phyloP scores from a whole-genome alignment of 2,329 filamentous ascomycete genomes.

The Calonectria pseudoreteaudii region DNA sequence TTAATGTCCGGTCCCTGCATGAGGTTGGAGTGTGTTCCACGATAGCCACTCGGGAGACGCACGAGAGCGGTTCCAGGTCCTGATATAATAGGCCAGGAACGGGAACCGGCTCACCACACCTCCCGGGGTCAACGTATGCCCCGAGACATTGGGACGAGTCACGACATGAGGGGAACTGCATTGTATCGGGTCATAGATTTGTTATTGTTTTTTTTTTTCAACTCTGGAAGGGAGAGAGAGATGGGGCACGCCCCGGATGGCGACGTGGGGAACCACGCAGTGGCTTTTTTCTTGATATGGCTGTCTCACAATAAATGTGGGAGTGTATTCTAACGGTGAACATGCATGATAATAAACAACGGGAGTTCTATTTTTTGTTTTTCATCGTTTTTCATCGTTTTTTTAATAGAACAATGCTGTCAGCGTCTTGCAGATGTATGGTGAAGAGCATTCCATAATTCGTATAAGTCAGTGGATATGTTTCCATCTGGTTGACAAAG shows the following conservation, averaged over 20 bases:
- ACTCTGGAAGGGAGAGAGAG: neutral
- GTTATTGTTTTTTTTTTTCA: conserved; percentile 1
- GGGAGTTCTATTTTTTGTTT: conserved; percentile 15
- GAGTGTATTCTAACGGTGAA: conserved; percentile 10
- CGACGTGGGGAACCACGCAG: neutral
- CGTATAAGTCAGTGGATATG: neutral
- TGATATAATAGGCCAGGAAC: neutral
- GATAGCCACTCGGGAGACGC: neutral
- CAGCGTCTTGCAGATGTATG: neutral
- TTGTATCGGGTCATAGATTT: conserved; percentile 7
- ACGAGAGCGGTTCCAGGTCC: neutral
- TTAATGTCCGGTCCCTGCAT: neutral
- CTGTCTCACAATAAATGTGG: conserved; percentile 2
- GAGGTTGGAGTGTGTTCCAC: neutral
- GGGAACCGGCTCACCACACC: neutral
- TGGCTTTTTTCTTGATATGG: conserved; percentile 2
- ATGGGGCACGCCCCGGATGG: neutral
- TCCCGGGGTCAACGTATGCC: neutral
- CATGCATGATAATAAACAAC: conserved; percentile 5
- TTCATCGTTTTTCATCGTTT: neutral
- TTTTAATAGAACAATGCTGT: neutral
- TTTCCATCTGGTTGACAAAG: neutral
- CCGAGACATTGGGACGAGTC: conserved; percentile 3
- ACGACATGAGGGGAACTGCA: neutral
- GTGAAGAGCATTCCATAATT: neutral